phyloP scores from a whole-genome alignment of 768 basidiomycete species.

The Suillus alpinus region DNA sequence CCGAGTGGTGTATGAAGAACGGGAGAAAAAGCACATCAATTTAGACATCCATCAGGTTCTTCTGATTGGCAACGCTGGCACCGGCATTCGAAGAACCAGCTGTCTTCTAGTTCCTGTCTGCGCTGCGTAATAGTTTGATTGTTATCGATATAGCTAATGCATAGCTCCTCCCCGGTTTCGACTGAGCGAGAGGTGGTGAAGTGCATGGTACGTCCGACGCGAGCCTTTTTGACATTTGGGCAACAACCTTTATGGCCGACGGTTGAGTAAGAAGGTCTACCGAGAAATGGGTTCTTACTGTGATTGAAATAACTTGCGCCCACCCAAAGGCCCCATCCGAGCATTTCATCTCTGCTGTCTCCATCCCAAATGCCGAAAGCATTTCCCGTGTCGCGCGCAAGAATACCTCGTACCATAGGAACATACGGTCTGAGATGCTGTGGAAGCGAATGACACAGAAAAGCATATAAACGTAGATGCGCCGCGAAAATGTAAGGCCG shows the following conservation, averaged over 20 bases:
- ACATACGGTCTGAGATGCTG: slow-evolving; percentile 33
- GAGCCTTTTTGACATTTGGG: slow-evolving; percentile 49
- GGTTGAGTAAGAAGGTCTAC: background rate
- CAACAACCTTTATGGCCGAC: slow-evolving; percentile 41
- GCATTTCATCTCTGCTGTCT: slow-evolving; percentile 49
- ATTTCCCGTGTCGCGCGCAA: slow-evolving; percentile 63
- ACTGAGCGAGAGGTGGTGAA: slow-evolving; percentile 46
- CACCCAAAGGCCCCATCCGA: slow-evolving; percentile 63
- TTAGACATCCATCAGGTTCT: background rate
- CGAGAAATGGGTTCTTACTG: slow-evolving; percentile 34
- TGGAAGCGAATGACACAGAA: slow-evolving; percentile 40
- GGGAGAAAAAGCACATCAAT: background rate
- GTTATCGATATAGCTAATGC: slow-evolving; percentile 53
- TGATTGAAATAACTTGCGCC: slow-evolving; percentile 70
- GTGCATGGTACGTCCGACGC: slow-evolving; percentile 41
- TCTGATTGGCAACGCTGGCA: slow-evolving; percentile 44
- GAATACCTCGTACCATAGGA: slow-evolving; percentile 48
- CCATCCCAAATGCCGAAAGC: slow-evolving; percentile 69
- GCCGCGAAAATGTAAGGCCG: slow-evolving; percentile 52
- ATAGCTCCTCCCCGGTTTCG: slow-evolving; percentile 51
- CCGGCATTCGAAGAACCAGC: slow-evolving; percentile 57
- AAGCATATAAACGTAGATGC: slow-evolving; percentile 53
- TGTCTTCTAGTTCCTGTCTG: slow-evolving; percentile 38
- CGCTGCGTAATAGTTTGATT: slow-evolving; percentile 33
- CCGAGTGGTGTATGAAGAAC: background rate